A percentile compares a stretch with the other conserved stretches of the same genome.
phyloP scores from a whole-genome alignment of 2,329 filamentous ascomycete genomes.

The Geosmithia flava region DNA sequence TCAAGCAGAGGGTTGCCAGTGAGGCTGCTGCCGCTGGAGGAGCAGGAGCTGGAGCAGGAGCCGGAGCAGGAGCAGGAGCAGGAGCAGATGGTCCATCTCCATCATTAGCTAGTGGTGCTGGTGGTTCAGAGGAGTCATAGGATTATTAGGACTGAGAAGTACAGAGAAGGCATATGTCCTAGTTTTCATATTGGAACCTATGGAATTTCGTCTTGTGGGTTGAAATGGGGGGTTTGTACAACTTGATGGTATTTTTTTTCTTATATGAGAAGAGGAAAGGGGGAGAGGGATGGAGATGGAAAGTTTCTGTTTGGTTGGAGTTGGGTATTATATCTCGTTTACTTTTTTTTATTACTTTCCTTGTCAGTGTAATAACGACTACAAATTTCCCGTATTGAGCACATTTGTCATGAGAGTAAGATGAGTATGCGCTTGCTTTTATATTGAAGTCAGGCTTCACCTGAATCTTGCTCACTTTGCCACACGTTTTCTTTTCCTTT shows the following conservation, averaged over 20 bases:
- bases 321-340: not conserved
- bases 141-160: not conserved
- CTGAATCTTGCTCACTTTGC: too few species aligned
- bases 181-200: too few species aligned
- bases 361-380: not conserved
- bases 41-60: not conserved
- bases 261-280: not conserved
- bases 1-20: constrained; percentile 24
- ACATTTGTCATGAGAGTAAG: too few species aligned
- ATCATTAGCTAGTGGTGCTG: not conserved
- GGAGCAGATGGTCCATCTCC: not conserved
- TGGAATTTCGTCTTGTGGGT: too few species aligned
- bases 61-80: not conserved
- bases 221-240: not conserved
- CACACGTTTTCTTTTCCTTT: too few species aligned
- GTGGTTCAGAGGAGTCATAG: not conserved
- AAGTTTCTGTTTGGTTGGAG: not conserved
- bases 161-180: too few species aligned
- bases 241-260: not conserved
- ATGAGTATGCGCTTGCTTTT: too few species aligned
- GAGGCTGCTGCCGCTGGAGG: constrained; percentile 4
- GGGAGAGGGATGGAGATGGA: not conserved
- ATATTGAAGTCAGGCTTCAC: too few species aligned
- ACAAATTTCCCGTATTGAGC: not conserved
- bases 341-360: not conserved